Evolutionary conservation across 2,329 filamentous ascomycete species (phyloP).

Genomic region (Hymenoscyphus albidus): DNA sequence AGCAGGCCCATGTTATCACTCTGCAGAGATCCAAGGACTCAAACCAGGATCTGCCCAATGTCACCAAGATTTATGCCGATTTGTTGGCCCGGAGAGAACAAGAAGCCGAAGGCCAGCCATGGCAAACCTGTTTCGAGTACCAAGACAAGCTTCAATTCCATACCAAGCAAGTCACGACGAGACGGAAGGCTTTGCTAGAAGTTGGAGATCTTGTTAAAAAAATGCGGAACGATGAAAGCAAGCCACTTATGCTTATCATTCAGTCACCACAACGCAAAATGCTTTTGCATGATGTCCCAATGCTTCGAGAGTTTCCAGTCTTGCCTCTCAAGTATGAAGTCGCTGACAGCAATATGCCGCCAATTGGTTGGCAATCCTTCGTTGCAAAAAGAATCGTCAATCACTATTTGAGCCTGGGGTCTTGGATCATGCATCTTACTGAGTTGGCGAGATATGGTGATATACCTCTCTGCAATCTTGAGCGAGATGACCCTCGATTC

Average conservation of each 20-base stretch:
- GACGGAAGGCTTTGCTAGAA: constrained; percentile 83
- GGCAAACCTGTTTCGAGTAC: constrained; percentile 81
- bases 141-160: constrained; percentile 84
- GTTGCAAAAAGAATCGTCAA: constrained; percentile 80
- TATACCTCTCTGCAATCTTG: constrained; percentile 90
- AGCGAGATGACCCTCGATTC: constrained; percentile 89
- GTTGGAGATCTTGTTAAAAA: constrained; percentile 86
- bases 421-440: constrained; percentile 86
- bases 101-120: constrained; percentile 64
- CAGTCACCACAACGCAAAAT: constrained; percentile 83
- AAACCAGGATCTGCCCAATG: constrained; percentile 79
- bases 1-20: constrained; percentile 83
- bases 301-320: constrained; percentile 79
- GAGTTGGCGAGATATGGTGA: constrained; percentile 89
- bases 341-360: constrained; percentile 81
- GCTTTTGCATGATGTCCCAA: constrained; percentile 79
- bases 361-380: constrained; percentile 89
- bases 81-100: constrained; percentile 62
- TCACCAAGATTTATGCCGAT: constrained; percentile 83
- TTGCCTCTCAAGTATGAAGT: constrained; percentile 77
- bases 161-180: constrained; percentile 81
- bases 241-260: constrained; percentile 78
- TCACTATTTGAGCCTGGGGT: constrained; percentile 88
- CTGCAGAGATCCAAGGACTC: constrained; percentile 76
- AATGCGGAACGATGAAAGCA: constrained; percentile 78